phyloP scores from a whole-genome alignment of 2,329 filamentous ascomycete genomes.

The Penicillium expansum region DNA sequence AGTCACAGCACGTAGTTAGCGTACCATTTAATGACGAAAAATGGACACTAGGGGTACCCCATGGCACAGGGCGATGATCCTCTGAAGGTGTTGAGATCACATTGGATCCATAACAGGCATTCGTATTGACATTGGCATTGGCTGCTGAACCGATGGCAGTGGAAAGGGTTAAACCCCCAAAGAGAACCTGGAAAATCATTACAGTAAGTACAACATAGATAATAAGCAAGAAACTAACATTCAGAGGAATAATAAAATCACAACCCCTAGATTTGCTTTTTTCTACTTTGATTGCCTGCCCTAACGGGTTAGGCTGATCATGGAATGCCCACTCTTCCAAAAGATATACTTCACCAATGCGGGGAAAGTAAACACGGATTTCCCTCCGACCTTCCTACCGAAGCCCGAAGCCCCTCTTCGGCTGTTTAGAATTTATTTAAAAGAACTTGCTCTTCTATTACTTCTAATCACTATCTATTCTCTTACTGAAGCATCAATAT shows the following conservation, averaged over 20 bases:
- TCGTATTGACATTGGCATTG: background rate
- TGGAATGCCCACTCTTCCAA: background rate
- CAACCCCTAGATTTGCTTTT: background rate
- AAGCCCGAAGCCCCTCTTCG: constrained; percentile 23
- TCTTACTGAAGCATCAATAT: constrained; percentile 7
- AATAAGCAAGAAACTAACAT: background rate
- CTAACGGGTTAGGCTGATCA: background rate
- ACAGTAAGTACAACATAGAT: too few relatives aligned
- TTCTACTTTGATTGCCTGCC: background rate
- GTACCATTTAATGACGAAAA: constrained; percentile 9
- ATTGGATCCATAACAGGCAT: background rate
- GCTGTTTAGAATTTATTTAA: background rate
- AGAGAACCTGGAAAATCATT: background rate
- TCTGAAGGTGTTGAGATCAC: background rate
- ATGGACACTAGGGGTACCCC: constrained; percentile 6
- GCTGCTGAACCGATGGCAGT: background rate
- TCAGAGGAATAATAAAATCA: background rate
- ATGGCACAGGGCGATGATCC: background rate
- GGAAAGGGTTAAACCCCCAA: background rate
- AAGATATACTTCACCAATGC: constrained; percentile 2
- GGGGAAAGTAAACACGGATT: constrained; percentile 19
- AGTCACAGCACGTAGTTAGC: constrained; percentile 3
- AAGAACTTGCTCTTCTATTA: background rate
- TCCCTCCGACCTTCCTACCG: too few relatives aligned
- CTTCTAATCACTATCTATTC: background rate